Evolutionary conservation across 2,329 filamentous ascomycete genomes (phyloP), one percentile per base, ranked within the genome.

Genomic region (Truncatella angustata): DNA sequence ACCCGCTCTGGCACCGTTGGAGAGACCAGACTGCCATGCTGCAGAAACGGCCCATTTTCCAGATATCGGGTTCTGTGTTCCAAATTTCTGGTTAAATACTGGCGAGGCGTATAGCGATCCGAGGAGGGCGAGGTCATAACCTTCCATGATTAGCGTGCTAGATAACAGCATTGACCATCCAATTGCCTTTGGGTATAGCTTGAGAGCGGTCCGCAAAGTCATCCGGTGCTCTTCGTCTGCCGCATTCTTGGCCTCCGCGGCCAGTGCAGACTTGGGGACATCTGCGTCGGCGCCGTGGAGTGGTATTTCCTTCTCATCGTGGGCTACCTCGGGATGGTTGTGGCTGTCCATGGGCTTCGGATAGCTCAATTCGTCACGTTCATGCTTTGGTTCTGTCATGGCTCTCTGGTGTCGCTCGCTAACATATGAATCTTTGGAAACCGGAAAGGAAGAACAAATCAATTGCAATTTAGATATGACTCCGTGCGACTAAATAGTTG

Each of bases 1-100:
- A 11, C 81, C 81, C 1, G 75, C 75, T 2, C 74, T 67, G 0
- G 76, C 75, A 14, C 77, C 81, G 51, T 82, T 82, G 5, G 73
- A 75, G 3, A 85, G 61, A 0, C 73, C 81, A 0, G 78, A 76
- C 62, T 84, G 81, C 82, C 82, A 85, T 0, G 75, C 70, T 0
- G 80, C 76, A 1, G 76, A 73, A 21, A 85, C 67, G 32, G 73
- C 68, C 51, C 78, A 79, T 24, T 70, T 71, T 2, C 66, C 69
- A 3, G 66, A 64, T 1, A 57, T 56, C 2, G 58, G 54, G 35
- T 65, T 60, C 21, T 65, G 68, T 0, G 66, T 55, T n/a, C 78
- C 78, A 54, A 74, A 82, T 55, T 71, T 77, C 55, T 67, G 52
- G 56, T 71, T 73, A 59, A 74, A 80, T 39, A 59, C 70, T 0